Conservation (phyloP, 352 stramenopile species). For the Globisporangium polare region DNA sequence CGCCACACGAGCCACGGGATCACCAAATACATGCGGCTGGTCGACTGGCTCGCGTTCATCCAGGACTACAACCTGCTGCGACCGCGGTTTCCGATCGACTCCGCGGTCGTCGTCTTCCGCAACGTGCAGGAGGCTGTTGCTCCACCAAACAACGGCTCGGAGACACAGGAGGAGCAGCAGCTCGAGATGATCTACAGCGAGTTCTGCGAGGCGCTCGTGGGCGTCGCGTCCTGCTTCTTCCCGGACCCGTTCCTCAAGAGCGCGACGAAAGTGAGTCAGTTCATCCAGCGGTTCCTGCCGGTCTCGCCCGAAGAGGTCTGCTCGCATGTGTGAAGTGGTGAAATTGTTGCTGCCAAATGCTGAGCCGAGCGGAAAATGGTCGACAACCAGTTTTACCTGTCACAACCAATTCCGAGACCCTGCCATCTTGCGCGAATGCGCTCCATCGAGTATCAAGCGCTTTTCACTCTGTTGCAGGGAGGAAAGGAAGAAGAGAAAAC, state of each 20-base stretch:
- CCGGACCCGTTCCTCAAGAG: constrained; percentile 60
- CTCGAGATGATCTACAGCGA: constrained; percentile 73
- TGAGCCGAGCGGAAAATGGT: no score
- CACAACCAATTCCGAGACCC: no score
- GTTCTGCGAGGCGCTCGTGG: constrained; percentile 67
- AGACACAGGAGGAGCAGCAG: constrained; percentile 7
- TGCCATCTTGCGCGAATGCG: no score
- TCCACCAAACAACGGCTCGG: constrained; percentile 25
- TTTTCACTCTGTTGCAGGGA: no score
- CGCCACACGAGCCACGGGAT: constrained; percentile 28
- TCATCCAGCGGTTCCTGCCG: constrained; percentile 64
- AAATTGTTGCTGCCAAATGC: no score
- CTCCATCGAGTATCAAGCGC: no score
- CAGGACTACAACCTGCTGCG: constrained; percentile 66
- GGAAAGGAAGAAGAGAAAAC: no score
- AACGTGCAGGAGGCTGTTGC: constrained; percentile 47
- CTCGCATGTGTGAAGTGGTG: constrained; percentile 21
- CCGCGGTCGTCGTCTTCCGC: constrained; percentile 52
- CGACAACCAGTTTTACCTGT: no score
- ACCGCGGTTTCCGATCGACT: constrained; percentile 53
- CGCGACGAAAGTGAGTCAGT: constrained; percentile 57
- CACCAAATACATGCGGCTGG: constrained; percentile 61
- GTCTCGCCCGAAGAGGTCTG: constrained; percentile 54
- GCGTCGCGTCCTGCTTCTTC: constrained; percentile 48
- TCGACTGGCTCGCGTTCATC: constrained; percentile 68